A percentile compares a stretch with the other conserved stretches of the same genome.
phyloP scores from a whole-genome alignment of 1,284 basidiomycete genomes.

The Paramarasmius palmivorus region DNA sequence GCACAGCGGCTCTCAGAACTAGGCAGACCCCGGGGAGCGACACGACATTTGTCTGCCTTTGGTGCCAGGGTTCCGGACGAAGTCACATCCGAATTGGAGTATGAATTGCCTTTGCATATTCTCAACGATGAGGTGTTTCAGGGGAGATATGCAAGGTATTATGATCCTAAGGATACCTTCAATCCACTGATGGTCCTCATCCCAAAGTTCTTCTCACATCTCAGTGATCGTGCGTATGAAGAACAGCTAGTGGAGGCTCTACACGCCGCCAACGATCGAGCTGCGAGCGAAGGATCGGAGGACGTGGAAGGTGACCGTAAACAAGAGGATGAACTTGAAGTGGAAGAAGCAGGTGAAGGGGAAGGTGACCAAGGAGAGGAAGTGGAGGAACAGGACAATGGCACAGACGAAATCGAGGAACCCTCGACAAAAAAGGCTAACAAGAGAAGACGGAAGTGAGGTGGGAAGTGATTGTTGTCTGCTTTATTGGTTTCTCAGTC shows the following conservation, averaged over 20 bases:
- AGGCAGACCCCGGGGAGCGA: neutral
- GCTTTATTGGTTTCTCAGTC: neutral
- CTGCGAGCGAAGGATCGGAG: conserved; percentile 38
- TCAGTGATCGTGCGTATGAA: conserved; percentile 1
- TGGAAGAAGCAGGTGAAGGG: conserved; percentile 3
- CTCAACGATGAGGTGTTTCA: conserved; percentile 20
- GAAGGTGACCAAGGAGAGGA: neutral
- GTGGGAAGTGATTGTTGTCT: neutral
- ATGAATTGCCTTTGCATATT: conserved; percentile 48
- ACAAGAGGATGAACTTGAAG: conserved; percentile 23
- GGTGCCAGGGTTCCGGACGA: conserved; percentile 43
- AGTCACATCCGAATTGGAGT: conserved; percentile 47
- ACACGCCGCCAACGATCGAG: conserved; percentile 20
- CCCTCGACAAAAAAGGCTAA: neutral
- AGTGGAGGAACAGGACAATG: neutral
- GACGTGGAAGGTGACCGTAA: conserved; percentile 24
- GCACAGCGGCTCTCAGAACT: conserved; percentile 2
- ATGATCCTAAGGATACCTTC: conserved; percentile 1
- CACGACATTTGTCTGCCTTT: conserved; percentile 13
- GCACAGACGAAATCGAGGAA: neutral
- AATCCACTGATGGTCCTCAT: conserved; percentile 9
- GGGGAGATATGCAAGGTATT: conserved; percentile 7
- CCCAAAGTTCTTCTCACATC: conserved; percentile 8
- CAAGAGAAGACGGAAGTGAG: neutral
- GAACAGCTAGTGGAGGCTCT: conserved; percentile 7